These are phyloP conservation scores for Sarocladium strictum DNA, from an alignment of 2,329 filamentous ascomycete genomes.

Conservation along the genomic window DNA sequence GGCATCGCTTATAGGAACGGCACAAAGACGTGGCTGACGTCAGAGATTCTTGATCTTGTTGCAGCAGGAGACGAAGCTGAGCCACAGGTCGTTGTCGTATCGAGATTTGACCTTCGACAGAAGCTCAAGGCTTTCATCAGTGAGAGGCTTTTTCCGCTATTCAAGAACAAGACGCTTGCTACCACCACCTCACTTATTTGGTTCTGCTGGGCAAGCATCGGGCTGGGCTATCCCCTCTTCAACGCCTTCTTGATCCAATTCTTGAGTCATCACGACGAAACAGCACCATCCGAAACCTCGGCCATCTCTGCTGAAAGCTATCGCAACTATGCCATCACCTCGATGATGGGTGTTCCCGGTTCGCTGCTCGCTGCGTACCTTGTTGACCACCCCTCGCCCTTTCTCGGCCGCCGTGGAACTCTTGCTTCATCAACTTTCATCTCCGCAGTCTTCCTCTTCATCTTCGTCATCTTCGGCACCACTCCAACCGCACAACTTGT, in stretches of 20 bases:
- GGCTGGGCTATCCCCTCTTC: conserved; percentile 83
- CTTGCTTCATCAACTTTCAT: conserved; percentile 62
- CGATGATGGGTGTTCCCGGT: conserved; percentile 69
- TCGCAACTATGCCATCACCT: conserved; percentile 78
- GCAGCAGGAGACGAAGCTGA: conserved; percentile 35
- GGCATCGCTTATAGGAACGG: conserved; percentile 69
- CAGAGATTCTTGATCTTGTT: conserved; percentile 57
- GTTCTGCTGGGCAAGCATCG: conserved; percentile 78
- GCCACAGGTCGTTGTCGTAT: neutral
- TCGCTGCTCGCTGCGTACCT: conserved; percentile 68
- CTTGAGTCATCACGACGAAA: conserved; percentile 52
- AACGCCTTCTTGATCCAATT: conserved; percentile 89
- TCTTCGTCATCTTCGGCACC: conserved; percentile 56
- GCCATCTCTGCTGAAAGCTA: conserved; percentile 51
- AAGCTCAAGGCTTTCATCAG: conserved; percentile 59
- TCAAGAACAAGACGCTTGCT: conserved; percentile 46
- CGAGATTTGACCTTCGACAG: conserved; percentile 34
- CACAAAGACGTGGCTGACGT: conserved; percentile 68
- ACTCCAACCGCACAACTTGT: conserved; percentile 53
- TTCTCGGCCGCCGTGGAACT: conserved; percentile 64
- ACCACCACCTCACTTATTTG: conserved; percentile 54
- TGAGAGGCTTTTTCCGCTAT: conserved; percentile 61
- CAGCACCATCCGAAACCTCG: conserved; percentile 23
- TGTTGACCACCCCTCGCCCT: conserved; percentile 57
- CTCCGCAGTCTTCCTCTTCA: conserved; percentile 62